Evolutionary conservation across 129 eudicot genomes (phyloP), one percentile per base, ranked within the genome.

Genomic region (Glebionis coronaria): DNA sequence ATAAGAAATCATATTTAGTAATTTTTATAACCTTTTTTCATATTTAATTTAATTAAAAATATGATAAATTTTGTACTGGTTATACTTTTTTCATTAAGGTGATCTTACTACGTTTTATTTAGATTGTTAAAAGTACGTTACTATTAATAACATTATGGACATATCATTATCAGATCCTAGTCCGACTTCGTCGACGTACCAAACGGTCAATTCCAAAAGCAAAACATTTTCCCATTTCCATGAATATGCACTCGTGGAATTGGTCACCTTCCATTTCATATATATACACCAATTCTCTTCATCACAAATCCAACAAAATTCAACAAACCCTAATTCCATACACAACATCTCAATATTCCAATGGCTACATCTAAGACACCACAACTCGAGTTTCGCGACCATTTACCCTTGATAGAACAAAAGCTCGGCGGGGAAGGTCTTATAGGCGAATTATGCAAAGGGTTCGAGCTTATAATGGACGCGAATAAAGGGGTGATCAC

Each of bases 401-500:
- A 70, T 49, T 71, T 90, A 54, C 97, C 97, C 9, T 63, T 90
- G 12, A 86, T 90, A 77, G 95, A 89, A 21, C 91, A 90, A 14
- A 90, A 80, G 64, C 67, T 87, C 1, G 97, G 97, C 25, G 97
- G 97, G 40, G 91, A 90, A 6, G 97, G 88, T 25, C 60, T 90
- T 44, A 78, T 90, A 8, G 87, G 88, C 44, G 97, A 90, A 57
- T 64, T 90, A 18, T 90, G 97, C 42, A 87, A 87, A 19, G 97
- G 97, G 68, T 90, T 87, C 56, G 80, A 56, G 44, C 49, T 90
- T 15, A 60, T 90, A 42, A 78, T 82, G 91, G 97, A 90, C 56
- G 68, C 14, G 25, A 83, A 87, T 4, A 90, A 74, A 74, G 89
- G 91, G 53, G 82, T 87, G 40, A 90, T 90, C 51, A 90, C 97